phyloP scores from a whole-genome alignment of 306 rosid genomes.

The Quercus agrifolia region DNA sequence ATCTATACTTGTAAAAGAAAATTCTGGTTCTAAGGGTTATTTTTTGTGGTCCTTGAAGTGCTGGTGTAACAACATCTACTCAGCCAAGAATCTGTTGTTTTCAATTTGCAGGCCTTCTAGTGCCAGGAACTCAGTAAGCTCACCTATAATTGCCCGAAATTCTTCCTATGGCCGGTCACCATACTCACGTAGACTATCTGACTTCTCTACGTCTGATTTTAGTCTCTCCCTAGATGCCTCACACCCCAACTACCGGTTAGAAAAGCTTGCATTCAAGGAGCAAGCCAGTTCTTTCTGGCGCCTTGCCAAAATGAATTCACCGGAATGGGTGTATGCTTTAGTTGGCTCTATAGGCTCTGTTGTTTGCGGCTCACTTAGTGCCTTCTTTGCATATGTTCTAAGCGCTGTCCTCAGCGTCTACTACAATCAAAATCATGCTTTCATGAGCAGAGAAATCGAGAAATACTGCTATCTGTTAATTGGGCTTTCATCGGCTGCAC shows the following conservation, averaged over 20 bases:
- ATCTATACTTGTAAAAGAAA: background rate
- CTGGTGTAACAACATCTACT: background rate
- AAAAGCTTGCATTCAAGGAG: slow-evolving; percentile 87
- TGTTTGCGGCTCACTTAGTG: slow-evolving; percentile 93
- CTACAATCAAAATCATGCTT: slow-evolving; percentile 64
- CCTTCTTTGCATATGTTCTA: slow-evolving; percentile 91
- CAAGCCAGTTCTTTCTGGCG: slow-evolving; percentile 99
- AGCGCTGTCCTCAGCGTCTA: slow-evolving; percentile 90
- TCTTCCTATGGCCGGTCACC: slow-evolving; percentile 98
- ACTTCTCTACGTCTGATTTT: slow-evolving; percentile 94
- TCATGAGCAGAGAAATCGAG: slow-evolving; percentile 70
- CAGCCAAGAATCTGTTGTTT: background rate
- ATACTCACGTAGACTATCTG: slow-evolving; percentile 93
- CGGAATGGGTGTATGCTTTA: slow-evolving; percentile 90
- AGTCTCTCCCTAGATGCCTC: slow-evolving; percentile 82
- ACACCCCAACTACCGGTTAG: slow-evolving; percentile 74
- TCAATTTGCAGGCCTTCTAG: slow-evolving; percentile 83
- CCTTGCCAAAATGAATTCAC: slow-evolving; percentile 97
- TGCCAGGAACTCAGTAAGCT: slow-evolving; percentile 98
- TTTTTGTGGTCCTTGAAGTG: slow-evolving; percentile 1
- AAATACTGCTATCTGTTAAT: slow-evolving; percentile 86
- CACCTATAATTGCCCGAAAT: slow-evolving; percentile 92
- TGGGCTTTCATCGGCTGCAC: slow-evolving; percentile 91
- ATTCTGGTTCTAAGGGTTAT: background rate
- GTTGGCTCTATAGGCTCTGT: slow-evolving; percentile 88